phyloP scores from a whole-genome alignment of 345 rosid species.

The Bretschneidera sinensis region DNA sequence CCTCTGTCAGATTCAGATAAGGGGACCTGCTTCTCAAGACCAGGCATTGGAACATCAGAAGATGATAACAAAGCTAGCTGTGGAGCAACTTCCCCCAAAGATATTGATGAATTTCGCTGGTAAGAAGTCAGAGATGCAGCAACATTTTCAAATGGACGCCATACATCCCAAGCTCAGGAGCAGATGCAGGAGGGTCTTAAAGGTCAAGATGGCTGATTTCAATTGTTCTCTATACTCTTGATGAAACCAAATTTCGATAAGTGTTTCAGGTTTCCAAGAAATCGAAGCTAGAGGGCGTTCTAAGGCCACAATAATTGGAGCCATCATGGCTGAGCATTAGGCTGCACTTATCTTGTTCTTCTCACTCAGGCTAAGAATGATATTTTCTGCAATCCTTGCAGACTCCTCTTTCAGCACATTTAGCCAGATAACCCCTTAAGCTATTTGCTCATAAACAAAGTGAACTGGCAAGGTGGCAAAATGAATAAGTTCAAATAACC shows the following conservation, averaged over 20 bases:
- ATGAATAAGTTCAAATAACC: not conserved
- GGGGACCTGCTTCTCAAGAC: slow-evolving; percentile 69
- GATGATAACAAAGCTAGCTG: slow-evolving; percentile 71
- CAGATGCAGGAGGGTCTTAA: slow-evolving; percentile 70
- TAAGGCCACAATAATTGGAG: slow-evolving; percentile 78
- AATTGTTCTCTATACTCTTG: slow-evolving; percentile 61
- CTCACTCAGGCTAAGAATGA: slow-evolving; percentile 79
- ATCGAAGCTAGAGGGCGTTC: slow-evolving; percentile 92
- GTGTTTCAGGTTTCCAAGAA: slow-evolving; percentile 81
- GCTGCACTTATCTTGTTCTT: slow-evolving; percentile 85
- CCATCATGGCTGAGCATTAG: slow-evolving; percentile 94
- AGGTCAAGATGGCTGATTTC: slow-evolving; percentile 58
- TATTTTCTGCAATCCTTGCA: slow-evolving; percentile 76
- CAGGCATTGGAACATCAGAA: slow-evolving; percentile 95
- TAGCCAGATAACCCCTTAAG: not conserved
- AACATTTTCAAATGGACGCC: slow-evolving; percentile 82
- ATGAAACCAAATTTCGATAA: slow-evolving; percentile 82
- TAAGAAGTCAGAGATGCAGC: slow-evolving; percentile 79
- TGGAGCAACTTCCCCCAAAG: slow-evolving; percentile 85
- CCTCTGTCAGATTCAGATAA: slow-evolving; percentile 46
- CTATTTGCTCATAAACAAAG: not conserved
- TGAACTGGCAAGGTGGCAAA: slow-evolving; percentile 8
- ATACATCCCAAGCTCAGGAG: slow-evolving; percentile 65
- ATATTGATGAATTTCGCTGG: slow-evolving; percentile 75
- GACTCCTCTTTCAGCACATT: slow-evolving; percentile 82